Conservation (phyloP, 2,329 filamentous ascomycete genomes). For the Pleurostoma richardsiae region DNA sequence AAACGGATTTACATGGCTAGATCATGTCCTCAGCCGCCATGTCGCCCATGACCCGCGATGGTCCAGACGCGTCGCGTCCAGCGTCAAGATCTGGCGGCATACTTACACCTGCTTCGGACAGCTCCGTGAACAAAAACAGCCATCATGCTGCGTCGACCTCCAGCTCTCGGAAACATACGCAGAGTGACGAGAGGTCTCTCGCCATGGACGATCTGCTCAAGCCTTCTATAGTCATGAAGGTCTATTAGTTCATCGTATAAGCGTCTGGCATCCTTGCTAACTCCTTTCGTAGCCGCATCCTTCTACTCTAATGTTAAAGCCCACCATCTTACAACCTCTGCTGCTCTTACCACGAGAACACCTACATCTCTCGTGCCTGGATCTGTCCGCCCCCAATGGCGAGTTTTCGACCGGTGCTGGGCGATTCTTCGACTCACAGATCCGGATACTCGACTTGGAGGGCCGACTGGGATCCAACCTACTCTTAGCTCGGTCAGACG, state of each 20-base stretch:
- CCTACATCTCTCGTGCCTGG: constrained; percentile 57
- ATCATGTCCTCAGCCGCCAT: constrained; percentile 16
- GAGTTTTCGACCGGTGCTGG: constrained; percentile 39
- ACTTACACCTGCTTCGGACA: constrained; percentile 33
- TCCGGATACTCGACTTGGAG: constrained; percentile 60
- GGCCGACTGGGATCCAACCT: constrained; percentile 53
- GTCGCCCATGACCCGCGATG: constrained; percentile 20
- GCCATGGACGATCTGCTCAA: constrained; percentile 49
- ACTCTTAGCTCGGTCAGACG: constrained; percentile 56
- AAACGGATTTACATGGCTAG: constrained; percentile 18
- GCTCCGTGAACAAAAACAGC: constrained; percentile 26
- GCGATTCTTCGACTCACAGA: constrained; percentile 55
- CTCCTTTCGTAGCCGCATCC: constrained; percentile 46
- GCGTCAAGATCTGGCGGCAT: constrained; percentile 25
- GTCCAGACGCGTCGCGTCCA: constrained; percentile 45
- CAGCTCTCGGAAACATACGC: constrained; percentile 16
- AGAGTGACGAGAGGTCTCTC: constrained; percentile 25
- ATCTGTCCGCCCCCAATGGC: constrained; percentile 45
- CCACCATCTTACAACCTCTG: constrained; percentile 52
- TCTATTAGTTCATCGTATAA: constrained; percentile 13
- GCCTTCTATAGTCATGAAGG: constrained; percentile 47
- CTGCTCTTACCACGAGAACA: constrained; percentile 58
- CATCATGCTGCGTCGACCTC: constrained; percentile 12
- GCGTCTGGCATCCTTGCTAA: constrained; percentile 10
- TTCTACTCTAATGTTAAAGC: constrained; percentile 43